Conservation (phyloP, 1,139 yeast genomes). For the Saccharomyces hybrid region DNA sequence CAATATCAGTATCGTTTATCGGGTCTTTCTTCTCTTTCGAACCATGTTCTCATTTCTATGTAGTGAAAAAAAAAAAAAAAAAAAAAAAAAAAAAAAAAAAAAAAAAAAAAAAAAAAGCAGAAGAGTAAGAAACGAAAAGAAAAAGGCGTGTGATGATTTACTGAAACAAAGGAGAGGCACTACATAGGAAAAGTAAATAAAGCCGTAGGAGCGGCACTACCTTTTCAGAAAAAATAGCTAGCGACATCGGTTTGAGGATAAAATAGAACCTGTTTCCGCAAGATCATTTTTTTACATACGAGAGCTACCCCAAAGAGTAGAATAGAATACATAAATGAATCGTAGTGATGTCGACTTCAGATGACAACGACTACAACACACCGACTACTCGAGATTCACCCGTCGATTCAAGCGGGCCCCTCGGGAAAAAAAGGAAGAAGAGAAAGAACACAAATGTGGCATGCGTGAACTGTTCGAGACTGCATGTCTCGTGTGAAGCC, state of each 20-base stretch:
- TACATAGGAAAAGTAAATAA: background rate
- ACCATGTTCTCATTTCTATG: background rate
- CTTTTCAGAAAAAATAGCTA: background rate
- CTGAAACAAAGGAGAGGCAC: background rate
- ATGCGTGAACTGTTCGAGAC: conserved; percentile 77
- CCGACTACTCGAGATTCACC: background rate
- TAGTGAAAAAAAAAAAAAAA: background rate
- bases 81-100: background rate
- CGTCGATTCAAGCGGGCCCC: background rate
- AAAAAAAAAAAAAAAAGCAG: background rate
- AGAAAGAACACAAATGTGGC: conserved; percentile 68
- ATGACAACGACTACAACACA: conserved; percentile 4
- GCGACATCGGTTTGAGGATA: background rate
- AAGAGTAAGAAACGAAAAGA: background rate
- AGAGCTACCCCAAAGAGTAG: background rate
- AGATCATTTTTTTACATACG: too few species aligned
- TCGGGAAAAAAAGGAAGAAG: conserved; percentile 7
- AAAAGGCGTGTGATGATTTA: background rate
- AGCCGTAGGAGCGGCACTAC: background rate
- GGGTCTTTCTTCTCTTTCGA: background rate
- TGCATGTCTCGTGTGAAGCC: conserved; percentile 83
- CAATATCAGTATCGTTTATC: background rate
- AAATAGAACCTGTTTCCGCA: too few species aligned
- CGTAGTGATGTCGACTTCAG: background rate
- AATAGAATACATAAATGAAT: background rate